These are phyloP conservation scores for Domatiomyces catenatus DNA, from an alignment of 2,329 filamentous ascomycete genomes.

Conservation along the genomic window DNA sequence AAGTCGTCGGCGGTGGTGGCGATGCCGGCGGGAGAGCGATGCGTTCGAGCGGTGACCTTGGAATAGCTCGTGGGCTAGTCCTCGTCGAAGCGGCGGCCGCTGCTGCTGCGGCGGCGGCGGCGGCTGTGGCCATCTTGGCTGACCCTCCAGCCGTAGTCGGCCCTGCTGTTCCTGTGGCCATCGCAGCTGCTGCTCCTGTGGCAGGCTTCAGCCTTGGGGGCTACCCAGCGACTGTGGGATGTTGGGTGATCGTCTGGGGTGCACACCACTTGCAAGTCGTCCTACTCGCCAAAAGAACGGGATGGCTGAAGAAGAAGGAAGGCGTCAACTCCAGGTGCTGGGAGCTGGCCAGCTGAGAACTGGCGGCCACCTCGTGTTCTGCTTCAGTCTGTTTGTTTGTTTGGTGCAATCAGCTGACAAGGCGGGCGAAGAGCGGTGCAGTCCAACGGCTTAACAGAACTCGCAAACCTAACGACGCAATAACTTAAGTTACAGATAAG, in stretches of 20 bases:
- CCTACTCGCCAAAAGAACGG: not conserved
- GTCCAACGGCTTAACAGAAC: not conserved
- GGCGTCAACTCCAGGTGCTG: not conserved
- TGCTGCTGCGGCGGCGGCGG: too few relatives aligned
- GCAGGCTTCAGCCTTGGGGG: conserved; percentile 8
- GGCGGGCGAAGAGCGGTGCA: not conserved
- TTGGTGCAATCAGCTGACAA: not conserved
- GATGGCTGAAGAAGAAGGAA: not conserved
- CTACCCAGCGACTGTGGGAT: not conserved
- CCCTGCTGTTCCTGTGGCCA: too few relatives aligned
- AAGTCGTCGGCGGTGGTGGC: conserved; percentile 32
- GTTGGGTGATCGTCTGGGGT: not conserved
- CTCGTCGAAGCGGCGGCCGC: not conserved
- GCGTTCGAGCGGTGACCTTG: conserved; percentile 15
- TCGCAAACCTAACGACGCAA: not conserved
- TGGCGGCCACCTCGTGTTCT: not conserved
- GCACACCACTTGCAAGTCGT: not conserved
- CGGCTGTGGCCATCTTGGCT: too few relatives aligned
- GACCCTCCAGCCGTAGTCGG: too few relatives aligned
- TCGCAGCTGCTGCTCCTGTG: conserved; percentile 8
- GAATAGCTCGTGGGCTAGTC: conserved; percentile 9
- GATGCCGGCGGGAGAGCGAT: conserved; percentile 18
- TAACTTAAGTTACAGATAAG: not conserved
- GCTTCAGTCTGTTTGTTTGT: not conserved
- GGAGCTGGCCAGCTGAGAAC: not conserved